Evolutionary conservation across 495 filamentous ascomycete genomes (phyloP).

Genomic region (Tuber magnatum): DNA sequence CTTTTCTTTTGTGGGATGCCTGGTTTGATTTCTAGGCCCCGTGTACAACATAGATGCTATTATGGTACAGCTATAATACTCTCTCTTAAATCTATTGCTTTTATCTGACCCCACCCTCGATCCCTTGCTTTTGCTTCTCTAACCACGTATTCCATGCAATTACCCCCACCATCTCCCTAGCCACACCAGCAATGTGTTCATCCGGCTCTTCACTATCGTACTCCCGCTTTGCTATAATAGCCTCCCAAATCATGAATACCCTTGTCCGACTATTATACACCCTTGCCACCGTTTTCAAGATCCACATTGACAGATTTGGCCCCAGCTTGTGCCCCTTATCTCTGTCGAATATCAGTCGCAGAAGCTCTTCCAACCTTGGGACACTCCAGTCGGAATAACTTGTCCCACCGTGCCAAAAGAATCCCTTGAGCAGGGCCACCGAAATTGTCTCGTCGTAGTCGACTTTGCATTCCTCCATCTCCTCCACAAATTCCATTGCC

Average conservation of each 20-base stretch:
- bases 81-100: neutral
- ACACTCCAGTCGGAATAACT: constrained; percentile 58
- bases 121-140: neutral
- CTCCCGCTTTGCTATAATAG: constrained; percentile 18
- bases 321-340: constrained; percentile 11
- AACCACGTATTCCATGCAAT: neutral
- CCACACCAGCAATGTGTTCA: neutral
- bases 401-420: constrained; percentile 60
- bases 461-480: constrained; percentile 56
- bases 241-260: constrained; percentile 21
- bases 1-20: neutral
- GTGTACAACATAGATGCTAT: neutral
- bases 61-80: neutral
- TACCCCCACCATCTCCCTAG: neutral
- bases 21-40: neutral
- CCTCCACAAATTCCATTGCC: constrained; percentile 51
- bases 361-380: constrained; percentile 46
- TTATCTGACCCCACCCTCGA: neutral
- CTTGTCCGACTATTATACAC: constrained; percentile 25
- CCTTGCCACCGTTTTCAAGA: constrained; percentile 28
- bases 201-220: neutral
- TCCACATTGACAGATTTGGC: constrained; percentile 27
- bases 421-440: constrained; percentile 64
- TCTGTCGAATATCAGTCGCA: constrained; percentile 20
- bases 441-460: constrained; percentile 58